Evolutionary conservation across 2,329 filamentous ascomycete genomes (phyloP).

Genomic region (Coniella vitis): DNA sequence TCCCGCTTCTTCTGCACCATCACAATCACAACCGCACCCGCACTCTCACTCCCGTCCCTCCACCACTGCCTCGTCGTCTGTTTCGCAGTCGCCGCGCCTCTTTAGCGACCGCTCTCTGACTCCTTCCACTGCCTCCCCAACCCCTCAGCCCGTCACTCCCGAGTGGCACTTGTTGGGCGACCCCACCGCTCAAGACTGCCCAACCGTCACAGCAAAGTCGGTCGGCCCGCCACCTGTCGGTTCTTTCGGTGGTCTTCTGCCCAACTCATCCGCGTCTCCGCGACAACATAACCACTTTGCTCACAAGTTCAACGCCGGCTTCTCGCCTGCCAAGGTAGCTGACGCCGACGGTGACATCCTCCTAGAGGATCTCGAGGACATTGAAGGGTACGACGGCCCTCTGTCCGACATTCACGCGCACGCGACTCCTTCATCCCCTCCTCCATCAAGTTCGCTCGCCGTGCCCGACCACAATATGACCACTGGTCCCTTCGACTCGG

Average conservation of each 20-base stretch:
- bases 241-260: conserved; percentile 17
- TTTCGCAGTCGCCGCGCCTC: conserved; percentile 11
- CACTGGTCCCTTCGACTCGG: conserved; percentile 52
- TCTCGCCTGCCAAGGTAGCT: conserved; percentile 16
- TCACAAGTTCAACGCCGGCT: conserved; percentile 20
- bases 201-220: conserved; percentile 19
- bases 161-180: conserved; percentile 26
- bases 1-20: conserved; percentile 8
- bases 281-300: conserved; percentile 18
- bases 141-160: conserved; percentile 40
- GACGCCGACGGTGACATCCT: conserved; percentile 22
- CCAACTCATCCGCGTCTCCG: conserved; percentile 19
- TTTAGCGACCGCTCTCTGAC: conserved; percentile 27
- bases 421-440: conserved; percentile 1
- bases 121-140: conserved; percentile 31
- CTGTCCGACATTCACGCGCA: not conserved
- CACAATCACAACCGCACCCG: no score
- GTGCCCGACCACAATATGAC: conserved; percentile 46
- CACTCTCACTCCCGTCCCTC: conserved; percentile 4
- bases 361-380: conserved; percentile 22
- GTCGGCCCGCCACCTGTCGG: conserved; percentile 20
- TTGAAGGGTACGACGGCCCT: conserved; percentile 22
- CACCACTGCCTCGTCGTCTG: conserved; percentile 27
- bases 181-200: conserved; percentile 14
- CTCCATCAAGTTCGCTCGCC: conserved; percentile 22